Percentiles rank a stretch among this genome's conserved stretches.
Conservation (phyloP, 176 grass and related monocot species). For the Urochloa ruziziensis region DNA sequence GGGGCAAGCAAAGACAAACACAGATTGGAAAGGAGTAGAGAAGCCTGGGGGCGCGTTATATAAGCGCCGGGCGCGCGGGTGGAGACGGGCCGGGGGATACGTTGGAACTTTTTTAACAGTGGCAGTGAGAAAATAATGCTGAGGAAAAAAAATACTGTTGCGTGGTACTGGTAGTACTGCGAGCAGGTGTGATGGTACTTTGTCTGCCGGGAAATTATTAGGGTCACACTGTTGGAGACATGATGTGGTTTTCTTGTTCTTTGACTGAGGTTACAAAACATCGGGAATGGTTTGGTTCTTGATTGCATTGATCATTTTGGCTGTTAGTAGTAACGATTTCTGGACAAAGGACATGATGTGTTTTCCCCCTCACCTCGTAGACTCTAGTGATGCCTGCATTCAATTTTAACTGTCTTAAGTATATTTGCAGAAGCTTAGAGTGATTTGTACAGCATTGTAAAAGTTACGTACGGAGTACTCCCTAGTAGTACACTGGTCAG, state of each 20-base stretch:
- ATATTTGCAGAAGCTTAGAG: neutral
- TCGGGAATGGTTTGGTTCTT: neutral
- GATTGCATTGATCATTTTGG: neutral
- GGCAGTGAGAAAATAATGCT: conserved; percentile 1
- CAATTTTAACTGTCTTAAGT: neutral
- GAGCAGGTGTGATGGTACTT: conserved; percentile 47
- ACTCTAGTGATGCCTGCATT: neutral
- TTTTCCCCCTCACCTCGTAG: neutral
- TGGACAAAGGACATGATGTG: neutral
- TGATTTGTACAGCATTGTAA: neutral
- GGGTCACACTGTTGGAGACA: conserved; percentile 9
- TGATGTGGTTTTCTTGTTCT: conserved; percentile 35
- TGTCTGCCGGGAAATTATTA: conserved; percentile 40
- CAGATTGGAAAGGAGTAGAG: conserved; percentile 53
- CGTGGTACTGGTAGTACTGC: neutral
- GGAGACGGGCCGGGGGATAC: neutral
- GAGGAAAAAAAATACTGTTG: neutral
- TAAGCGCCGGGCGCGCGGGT: conserved; percentile 18
- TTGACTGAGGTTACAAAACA: conserved; percentile 15
- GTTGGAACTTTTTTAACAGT: conserved; percentile 26
- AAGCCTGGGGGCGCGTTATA: conserved; percentile 49
- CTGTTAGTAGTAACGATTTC: neutral
- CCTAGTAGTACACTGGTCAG: no score
- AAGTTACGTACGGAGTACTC: no score
- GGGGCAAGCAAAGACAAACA: conserved; percentile 41